phyloP scores from a whole-genome alignment of 208 protist genomes.

The Trypanosomatidae sp. region DNA sequence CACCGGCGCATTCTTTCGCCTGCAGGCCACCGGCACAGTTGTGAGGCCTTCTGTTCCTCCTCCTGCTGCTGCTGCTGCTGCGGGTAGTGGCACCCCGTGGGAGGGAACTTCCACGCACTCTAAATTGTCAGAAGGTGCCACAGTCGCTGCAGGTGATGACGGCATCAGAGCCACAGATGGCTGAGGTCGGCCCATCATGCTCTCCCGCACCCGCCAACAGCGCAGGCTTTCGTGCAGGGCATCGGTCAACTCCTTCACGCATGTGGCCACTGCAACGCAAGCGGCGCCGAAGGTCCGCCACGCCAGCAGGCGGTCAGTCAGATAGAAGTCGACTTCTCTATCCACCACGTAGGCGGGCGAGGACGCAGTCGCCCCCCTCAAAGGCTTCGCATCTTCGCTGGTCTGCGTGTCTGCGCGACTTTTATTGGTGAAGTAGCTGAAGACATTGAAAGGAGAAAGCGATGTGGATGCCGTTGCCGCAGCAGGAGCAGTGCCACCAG shows the following conservation, averaged over 20 bases:
- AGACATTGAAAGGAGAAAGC: slow-evolving; percentile 12
- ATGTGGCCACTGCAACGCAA: slow-evolving; percentile 58
- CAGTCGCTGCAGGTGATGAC: not conserved
- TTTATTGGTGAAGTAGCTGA: not conserved
- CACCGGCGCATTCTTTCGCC: not conserved
- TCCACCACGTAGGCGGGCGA: slow-evolving; percentile 1
- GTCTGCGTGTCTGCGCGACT: not conserved
- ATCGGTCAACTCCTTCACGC: slow-evolving; percentile 64
- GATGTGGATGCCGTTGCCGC: not conserved
- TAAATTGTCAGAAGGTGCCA: not conserved
- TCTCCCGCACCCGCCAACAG: slow-evolving; percentile 24
- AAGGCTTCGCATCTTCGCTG: not conserved
- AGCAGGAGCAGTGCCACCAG: not conserved
- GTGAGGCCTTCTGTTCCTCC: not conserved
- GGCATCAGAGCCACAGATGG: not conserved
- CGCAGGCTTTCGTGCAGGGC: slow-evolving; percentile 37
- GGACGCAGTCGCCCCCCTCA: slow-evolving; percentile 1
- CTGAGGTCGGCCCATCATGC: slow-evolving; percentile 5
- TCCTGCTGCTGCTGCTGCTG: not conserved
- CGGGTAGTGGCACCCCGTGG: not conserved
- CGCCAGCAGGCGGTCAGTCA: slow-evolving; percentile 65
- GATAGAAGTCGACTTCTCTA: slow-evolving; percentile 55
- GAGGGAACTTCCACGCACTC: not conserved
- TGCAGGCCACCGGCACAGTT: not conserved
- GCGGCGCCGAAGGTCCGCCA: slow-evolving; percentile 70